Evolutionary conservation across 108 stramenopile genomes (phyloP), one percentile per base, ranked within the genome.

Genomic region (Fistulifera pelliculosa): DNA sequence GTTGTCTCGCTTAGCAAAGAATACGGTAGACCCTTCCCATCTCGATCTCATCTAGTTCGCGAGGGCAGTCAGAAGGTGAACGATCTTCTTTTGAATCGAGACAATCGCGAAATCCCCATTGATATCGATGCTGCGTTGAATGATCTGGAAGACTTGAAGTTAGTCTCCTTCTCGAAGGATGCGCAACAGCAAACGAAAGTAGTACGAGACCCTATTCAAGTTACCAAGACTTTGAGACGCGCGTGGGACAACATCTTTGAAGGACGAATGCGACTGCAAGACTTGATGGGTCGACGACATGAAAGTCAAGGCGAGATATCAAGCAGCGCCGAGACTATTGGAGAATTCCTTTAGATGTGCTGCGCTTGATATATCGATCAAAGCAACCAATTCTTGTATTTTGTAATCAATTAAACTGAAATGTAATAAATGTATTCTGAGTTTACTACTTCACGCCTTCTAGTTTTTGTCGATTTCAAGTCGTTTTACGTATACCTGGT

Each of bases 51-150:
- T 12, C 23, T 66, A 28, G 49, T 39, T 12, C 49, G 39, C 15
- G 47, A 49, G 19, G 52, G 61, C 18, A 45, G 38, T 22, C 27
- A 39, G 12, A 64, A 54, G 28, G 60, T 70, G 1, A 73, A 66
- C 35, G 58, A 58, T 12, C 38, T 61, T 6, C 24, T 66, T 22
- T 53, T 44, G 5, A 59, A 26, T 0, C 52, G 60, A 19, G 27
- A 48, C 22, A 55, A 64, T 35, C 19, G 25, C 38, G 41, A 66
- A 54, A 63, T 82, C 22, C 60, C 73, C 47, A 56, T 88, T 25
- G 76, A 84, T 40, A 55, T 80, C 42, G 59, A 67, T 38, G 56
- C 78, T 0, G 80, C 73, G 0, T 18, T 88, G 19, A 41, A 75
- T 18, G 87, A 88, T 26, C 60, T 88, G 52, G 54, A 75, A 66